Evolutionary conservation across 495 filamentous ascomycete genomes (phyloP).

Genomic region (Penicillium atrosanguineum): DNA sequence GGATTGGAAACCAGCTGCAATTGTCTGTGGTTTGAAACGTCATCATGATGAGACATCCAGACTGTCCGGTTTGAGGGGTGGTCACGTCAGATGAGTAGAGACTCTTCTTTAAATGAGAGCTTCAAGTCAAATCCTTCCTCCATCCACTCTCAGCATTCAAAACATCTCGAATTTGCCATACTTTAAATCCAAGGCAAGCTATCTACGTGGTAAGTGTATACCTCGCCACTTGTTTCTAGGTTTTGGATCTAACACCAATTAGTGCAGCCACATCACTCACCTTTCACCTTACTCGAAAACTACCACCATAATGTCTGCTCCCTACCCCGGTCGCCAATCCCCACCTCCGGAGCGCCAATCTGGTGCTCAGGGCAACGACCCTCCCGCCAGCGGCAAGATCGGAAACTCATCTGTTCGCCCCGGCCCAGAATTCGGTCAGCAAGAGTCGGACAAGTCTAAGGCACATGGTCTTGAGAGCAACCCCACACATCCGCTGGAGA

Average conservation of each 20-base stretch:
- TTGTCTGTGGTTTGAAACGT: slow-evolving; percentile 10
- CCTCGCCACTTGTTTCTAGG: neutral
- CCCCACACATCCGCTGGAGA: slow-evolving; percentile 67
- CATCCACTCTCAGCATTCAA: neutral
- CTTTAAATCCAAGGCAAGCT: neutral
- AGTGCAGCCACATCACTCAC: neutral
- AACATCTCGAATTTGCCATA: neutral
- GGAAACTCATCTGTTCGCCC: slow-evolving; percentile 28
- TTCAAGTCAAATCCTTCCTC: neutral
- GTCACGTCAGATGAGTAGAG: slow-evolving; percentile 17
- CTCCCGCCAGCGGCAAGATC: slow-evolving; percentile 57
- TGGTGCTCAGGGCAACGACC: slow-evolving; percentile 60
- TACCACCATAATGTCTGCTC: slow-evolving; percentile 34
- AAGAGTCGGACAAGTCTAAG: slow-evolving; percentile 38
- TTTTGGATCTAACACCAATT: slow-evolving; percentile 1
- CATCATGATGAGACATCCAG: slow-evolving; percentile 26
- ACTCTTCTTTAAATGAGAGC: slow-evolving; percentile 1
- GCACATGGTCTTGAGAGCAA: slow-evolving; percentile 50
- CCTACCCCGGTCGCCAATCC: slow-evolving; percentile 69
- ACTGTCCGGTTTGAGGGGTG: slow-evolving; percentile 13
- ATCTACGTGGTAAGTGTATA: neutral
- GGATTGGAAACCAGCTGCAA: neutral
- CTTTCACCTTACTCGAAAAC: slow-evolving; percentile 10
- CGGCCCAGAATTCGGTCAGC: slow-evolving; percentile 33
- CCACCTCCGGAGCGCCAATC: slow-evolving; percentile 69